Conservation (phyloP, 202 grass and related monocot species). For the Panicum virgatum region DNA sequence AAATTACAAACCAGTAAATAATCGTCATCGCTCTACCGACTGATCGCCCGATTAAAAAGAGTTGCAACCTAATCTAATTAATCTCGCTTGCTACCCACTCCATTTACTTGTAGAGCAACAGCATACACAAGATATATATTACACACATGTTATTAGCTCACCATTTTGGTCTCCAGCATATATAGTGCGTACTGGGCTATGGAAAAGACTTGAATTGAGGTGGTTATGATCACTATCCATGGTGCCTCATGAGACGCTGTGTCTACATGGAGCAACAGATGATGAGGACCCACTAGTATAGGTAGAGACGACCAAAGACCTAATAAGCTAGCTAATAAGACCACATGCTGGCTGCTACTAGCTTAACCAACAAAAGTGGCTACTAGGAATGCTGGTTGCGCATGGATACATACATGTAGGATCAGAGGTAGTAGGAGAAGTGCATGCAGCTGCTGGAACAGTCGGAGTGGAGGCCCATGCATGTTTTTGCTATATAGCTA, state of each 20-base stretch:
- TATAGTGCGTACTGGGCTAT: not conserved
- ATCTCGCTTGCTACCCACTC: not conserved
- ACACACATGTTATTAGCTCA: not conserved
- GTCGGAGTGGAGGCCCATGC: constrained; percentile 36
- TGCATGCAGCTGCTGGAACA: constrained; percentile 30
- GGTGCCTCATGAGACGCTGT: too few species aligned
- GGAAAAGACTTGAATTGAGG: constrained; percentile 35
- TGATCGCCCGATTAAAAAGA: not conserved
- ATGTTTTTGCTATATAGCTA: not conserved
- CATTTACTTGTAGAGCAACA: not conserved
- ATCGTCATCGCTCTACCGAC: not conserved
- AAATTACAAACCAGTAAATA: too few species aligned
- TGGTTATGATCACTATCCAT: constrained; percentile 18
- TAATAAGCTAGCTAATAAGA: constrained; percentile 42
- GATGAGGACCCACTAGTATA: constrained; percentile 23
- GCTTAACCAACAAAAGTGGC: constrained; percentile 44
- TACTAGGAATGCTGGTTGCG: constrained; percentile 18
- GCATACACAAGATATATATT: not conserved
- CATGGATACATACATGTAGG: constrained; percentile 40
- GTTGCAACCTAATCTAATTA: not conserved
- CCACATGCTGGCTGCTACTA: constrained; percentile 18
- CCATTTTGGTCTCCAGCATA: not conserved
- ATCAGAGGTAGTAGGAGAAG: constrained; percentile 22
- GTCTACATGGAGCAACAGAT: constrained; percentile 12
- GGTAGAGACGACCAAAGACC: constrained; percentile 40